Base-by-base conservation (phyloP, 371 early-diverging fungal species). In the Choanephora cucurbitarum region DNA sequence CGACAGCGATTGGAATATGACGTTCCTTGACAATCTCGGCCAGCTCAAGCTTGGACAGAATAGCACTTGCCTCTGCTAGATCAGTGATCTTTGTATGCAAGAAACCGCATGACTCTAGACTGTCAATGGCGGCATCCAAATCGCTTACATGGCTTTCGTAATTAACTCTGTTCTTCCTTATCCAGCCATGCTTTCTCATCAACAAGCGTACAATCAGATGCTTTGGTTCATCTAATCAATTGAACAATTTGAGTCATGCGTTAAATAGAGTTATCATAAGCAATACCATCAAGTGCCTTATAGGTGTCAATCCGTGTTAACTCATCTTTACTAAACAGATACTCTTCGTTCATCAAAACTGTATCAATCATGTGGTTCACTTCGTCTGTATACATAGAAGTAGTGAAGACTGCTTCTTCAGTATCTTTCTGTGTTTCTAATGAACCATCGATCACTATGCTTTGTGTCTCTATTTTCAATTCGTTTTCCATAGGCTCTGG, bases 161-260 rank as follows among this genome's bases (percentile, higher is more conserved):
- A 19, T 75, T 67, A 0, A 82, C 56, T 23, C 71, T 78, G 23
- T 57, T 64, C 6, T 67, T 59, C 34, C 75, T 75, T 7, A 80
- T 55, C 79, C 72, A 84, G 45, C 69, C 67, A 23, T 72, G 80
- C 23, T 84, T 89, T 41, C 89, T 77, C 68, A 88, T 72, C 50
- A 82, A 81, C 5, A 89, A 67, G 11, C 88, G 79, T 14, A 86
- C 85, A 62, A 83, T 80, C 8, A 89, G 54, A 59, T 87, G 78
- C 48, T 75, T 73, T 21, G 84, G 58, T 24, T 80, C 79, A 22
- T 66, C 83, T 80, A 57, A 19, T 55, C n/a, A n/a, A 8, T 19
- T 3, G 37, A 34, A 46, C 7, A 49, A n/a, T n/a, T n/a, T n/a
- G n/a, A n/a, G n/a, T n/a, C n/a, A n/a, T n/a, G n/a, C n/a, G n/a